Evolutionary conservation across 2,329 filamentous ascomycete genomes (phyloP).

Genomic region (Coniochaeta prunicola): DNA sequence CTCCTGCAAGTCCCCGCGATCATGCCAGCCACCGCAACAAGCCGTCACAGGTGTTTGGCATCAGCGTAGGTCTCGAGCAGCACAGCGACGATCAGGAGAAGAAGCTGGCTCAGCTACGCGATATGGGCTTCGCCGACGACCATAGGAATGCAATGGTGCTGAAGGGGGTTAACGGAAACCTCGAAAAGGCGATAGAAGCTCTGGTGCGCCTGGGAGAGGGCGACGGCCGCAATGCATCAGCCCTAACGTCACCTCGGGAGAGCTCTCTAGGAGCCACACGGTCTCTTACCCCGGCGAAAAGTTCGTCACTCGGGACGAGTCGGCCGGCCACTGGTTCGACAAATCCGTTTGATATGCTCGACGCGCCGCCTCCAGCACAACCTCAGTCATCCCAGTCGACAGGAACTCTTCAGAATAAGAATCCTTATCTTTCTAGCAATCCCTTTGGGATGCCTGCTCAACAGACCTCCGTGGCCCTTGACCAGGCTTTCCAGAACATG

Average conservation of each 20-base stretch:
- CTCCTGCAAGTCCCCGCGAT: slow-evolving; percentile 25
- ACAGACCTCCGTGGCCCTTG: slow-evolving; percentile 38
- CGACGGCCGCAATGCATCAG: slow-evolving; percentile 11
- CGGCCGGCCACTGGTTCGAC: slow-evolving; percentile 18
- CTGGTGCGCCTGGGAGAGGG: slow-evolving; percentile 77
- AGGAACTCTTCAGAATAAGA: slow-evolving; percentile 50
- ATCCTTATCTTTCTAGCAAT: slow-evolving; percentile 57
- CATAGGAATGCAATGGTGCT: slow-evolving; percentile 75
- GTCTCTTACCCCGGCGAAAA: slow-evolving; percentile 42
- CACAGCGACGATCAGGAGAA: slow-evolving; percentile 55
- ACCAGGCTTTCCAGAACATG: slow-evolving; percentile 69
- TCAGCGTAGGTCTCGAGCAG: slow-evolving; percentile 49
- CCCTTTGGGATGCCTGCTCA: slow-evolving; percentile 55
- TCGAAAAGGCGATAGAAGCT: slow-evolving; percentile 81
- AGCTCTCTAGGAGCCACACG: slow-evolving; percentile 11
- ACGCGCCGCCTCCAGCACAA: slow-evolving; percentile 42
- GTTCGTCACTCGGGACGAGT: slow-evolving; percentile 21
- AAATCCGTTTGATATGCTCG: slow-evolving; percentile 65
- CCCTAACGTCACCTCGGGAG: slow-evolving; percentile 38
- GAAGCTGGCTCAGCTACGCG: slow-evolving; percentile 70
- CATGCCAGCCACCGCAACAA: slow-evolving; percentile 46
- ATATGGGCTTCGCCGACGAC: slow-evolving; percentile 88
- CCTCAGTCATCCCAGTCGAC: slow-evolving; percentile 61
- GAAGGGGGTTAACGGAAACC: slow-evolving; percentile 73
- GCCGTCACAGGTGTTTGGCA: slow-evolving; percentile 62